A percentile compares a stretch with the other conserved stretches of the same genome.
phyloP scores from a whole-genome alignment of 306 rosid genomes.

The Cucurbita argyrosperma region DNA sequence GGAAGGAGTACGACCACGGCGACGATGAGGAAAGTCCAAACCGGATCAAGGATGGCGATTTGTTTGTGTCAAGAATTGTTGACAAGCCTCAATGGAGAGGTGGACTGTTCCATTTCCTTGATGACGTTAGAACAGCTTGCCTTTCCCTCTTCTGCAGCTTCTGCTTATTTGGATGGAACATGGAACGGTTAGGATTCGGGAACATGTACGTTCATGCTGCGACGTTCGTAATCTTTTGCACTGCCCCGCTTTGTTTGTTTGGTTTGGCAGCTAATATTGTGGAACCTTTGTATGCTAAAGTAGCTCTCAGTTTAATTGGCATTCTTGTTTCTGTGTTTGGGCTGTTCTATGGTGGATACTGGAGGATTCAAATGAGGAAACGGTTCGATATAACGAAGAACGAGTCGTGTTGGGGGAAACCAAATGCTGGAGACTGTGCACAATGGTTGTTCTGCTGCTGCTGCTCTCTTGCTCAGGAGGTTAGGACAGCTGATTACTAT shows the following conservation, averaged over 20 bases:
- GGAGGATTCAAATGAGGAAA: constrained; percentile 49
- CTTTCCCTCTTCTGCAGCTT: constrained; percentile 29
- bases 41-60: constrained; percentile 7
- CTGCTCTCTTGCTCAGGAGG: constrained; percentile 54
- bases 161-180: constrained; percentile 36
- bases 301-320: constrained; percentile 19
- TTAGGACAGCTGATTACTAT: constrained; percentile 32
- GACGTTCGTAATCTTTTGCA: constrained; percentile 33
- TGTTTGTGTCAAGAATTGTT: constrained; percentile 25
- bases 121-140: constrained; percentile 19
- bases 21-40: constrained; percentile 24
- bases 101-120: constrained; percentile 24
- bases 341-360: constrained; percentile 42
- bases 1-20: constrained; percentile 22
- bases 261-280: constrained; percentile 29
- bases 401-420: constrained; percentile 24
- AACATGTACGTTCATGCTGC: constrained; percentile 35
- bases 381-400: constrained; percentile 29
- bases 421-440: constrained; percentile 26
- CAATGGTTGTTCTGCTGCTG: constrained; percentile 47
- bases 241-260: constrained; percentile 41
- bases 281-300: constrained; percentile 20
- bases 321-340: constrained; percentile 28
- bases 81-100: constrained; percentile 40
- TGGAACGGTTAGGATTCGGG: constrained; percentile 39